Evolutionary conservation across 768 basidiomycete species (phyloP), one percentile per base, ranked within the genome.

Genomic region (Scleroderma bovista): DNA sequence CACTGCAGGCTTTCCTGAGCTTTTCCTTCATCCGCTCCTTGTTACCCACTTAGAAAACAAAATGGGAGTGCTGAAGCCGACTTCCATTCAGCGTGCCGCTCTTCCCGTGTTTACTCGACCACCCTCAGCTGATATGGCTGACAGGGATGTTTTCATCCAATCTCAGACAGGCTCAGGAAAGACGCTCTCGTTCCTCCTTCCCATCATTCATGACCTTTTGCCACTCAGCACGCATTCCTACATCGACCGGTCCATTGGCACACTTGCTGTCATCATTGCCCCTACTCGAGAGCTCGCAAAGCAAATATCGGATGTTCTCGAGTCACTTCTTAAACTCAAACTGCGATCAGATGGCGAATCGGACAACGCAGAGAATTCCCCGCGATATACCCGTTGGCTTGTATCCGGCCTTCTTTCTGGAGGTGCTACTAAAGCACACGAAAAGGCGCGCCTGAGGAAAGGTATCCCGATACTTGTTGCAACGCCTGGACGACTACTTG

Each of bases 141-240:
- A 72, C 44, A 75, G 87, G 51, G 93, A 95, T 67, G 80, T 88
- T 13, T 94, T 96, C 67, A 89, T 97, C 49, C 94, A 96, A 67
- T 90, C 93, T 12, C 93, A 97, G 65, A 97, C 95, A 9, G 95
- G 95, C 48, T 97, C 94, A 0, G 95, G 95, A 62, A 98, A 97
- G 70, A 97, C 94, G 0, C 72, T 97, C 20, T 80, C 93, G 3
- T 98, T 89, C 72, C 79, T 98, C 20, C 80, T 98, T 11, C 95
- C 95, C 23, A 92, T 98, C 66, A 79, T 98, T 39, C 91, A 97
- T 54, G 93, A 95, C 65, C 85, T 98, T 47, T 78, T 98, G 32
- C 91, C 93, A 1, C 76, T 97, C 44, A 88, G 90, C 49, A 81
- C 84, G 12, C 76, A 84, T n/a, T 93, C 92, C 4, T 95, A 89